phyloP scores from a whole-genome alignment of 352 stramenopile species.

The Pythium apleroticum region DNA sequence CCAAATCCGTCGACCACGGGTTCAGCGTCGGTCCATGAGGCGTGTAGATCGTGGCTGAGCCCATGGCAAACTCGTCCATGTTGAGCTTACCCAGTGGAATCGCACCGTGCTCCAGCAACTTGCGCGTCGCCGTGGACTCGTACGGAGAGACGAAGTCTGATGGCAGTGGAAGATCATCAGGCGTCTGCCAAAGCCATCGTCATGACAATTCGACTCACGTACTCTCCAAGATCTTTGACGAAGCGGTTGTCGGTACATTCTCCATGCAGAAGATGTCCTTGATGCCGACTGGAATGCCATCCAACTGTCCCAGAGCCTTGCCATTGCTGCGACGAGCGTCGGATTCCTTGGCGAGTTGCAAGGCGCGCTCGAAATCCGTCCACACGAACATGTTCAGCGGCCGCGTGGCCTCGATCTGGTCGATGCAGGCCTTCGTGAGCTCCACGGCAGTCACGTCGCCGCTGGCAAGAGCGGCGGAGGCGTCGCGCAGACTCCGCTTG shows the following conservation, averaged over 20 bases:
- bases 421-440: constrained; percentile 69
- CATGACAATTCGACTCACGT: constrained; percentile 7
- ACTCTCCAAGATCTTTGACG: constrained; percentile 88
- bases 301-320: constrained; percentile 59
- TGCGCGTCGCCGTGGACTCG: constrained; percentile 80
- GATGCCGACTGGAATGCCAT: constrained; percentile 95
- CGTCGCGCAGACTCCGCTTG: constrained; percentile 54
- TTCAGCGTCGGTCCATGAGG: constrained; percentile 87
- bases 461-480: constrained; percentile 43
- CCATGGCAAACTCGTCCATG: constrained; percentile 99
- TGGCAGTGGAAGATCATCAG: neutral
- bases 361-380: constrained; percentile 65
- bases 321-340: constrained; percentile 62
- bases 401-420: constrained; percentile 69
- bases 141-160: constrained; percentile 89
- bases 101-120: constrained; percentile 88
- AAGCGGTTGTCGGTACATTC: constrained; percentile 83
- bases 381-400: constrained; percentile 82
- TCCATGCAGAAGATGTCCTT: constrained; percentile 97
- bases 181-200: neutral
- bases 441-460: constrained; percentile 55
- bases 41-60: constrained; percentile 92
- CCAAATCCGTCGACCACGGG: constrained; percentile 75
- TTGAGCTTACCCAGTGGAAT: constrained; percentile 96
- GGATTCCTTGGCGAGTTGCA: constrained; percentile 73